Percentiles rank a stretch among this genome's conserved stretches.
These are phyloP conservation scores for Yamadazyma endophytica DNA, from an alignment of 805 yeast genomes.

Conservation along the genomic window DNA sequence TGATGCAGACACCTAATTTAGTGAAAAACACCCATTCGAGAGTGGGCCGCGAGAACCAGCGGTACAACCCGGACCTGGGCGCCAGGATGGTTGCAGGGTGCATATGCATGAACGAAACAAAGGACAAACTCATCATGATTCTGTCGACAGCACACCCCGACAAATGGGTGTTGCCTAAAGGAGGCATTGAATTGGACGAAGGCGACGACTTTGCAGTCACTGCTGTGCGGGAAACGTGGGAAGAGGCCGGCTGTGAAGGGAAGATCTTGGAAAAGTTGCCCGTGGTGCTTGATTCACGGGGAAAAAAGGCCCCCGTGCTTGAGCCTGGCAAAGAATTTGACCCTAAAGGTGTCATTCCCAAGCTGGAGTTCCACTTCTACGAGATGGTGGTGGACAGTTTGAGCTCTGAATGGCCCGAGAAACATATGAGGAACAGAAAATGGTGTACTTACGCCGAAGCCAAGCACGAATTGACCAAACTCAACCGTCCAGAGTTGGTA, in stretches of 20 bases:
- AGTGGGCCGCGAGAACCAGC: slow-evolving; percentile 55
- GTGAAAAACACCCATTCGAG: slow-evolving; percentile 28
- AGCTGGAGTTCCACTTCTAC: slow-evolving; percentile 84
- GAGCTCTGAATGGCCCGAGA: slow-evolving; percentile 74
- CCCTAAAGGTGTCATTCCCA: slow-evolving; percentile 48
- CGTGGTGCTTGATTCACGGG: slow-evolving; percentile 54
- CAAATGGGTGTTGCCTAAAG: slow-evolving; percentile 91
- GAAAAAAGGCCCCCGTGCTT: slow-evolving; percentile 34
- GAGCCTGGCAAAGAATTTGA: slow-evolving; percentile 25
- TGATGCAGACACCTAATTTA: background rate
- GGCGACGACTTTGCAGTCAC: slow-evolving; percentile 40
- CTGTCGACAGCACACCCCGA: slow-evolving; percentile 66
- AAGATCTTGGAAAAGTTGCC: slow-evolving; percentile 54
- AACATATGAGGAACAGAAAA: slow-evolving; percentile 51
- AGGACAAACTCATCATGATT: slow-evolving; percentile 68
- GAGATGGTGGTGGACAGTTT: slow-evolving; percentile 64
- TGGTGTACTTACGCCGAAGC: slow-evolving; percentile 78
- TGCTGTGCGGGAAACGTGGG: slow-evolving; percentile 94
- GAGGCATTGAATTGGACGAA: slow-evolving; percentile 91
- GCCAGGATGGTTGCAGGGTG: slow-evolving; percentile 94
- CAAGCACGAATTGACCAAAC: slow-evolving; percentile 47
- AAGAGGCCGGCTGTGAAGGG: slow-evolving; percentile 91
- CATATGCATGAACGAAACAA: slow-evolving; percentile 58
- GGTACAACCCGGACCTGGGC: slow-evolving; percentile 58
- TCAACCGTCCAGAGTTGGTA: slow-evolving; percentile 64